phyloP scores from a whole-genome alignment of 2,329 filamentous ascomycete species.

The Graphiopsis chlorocephala region DNA sequence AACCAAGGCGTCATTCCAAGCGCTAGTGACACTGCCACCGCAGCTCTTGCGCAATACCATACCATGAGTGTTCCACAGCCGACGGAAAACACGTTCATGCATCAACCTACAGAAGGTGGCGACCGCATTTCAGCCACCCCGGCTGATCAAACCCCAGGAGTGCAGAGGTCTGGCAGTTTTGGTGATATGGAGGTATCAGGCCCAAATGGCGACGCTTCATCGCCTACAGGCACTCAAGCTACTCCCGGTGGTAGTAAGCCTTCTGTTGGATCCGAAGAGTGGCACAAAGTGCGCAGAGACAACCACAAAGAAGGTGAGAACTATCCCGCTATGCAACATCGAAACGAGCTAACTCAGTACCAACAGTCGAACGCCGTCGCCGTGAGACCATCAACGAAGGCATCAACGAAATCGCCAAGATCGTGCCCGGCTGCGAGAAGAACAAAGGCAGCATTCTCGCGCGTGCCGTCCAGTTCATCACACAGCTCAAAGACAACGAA shows the following conservation, averaged over 20 bases:
- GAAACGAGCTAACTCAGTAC: constrained; percentile 14
- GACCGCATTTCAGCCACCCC: constrained; percentile 20
- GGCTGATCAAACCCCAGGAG: constrained; percentile 17
- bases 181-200: constrained; percentile 6
- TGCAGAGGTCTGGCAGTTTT: constrained; percentile 22
- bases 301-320: constrained; percentile 94
- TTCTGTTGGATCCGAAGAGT: constrained; percentile 91
- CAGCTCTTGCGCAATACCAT: constrained; percentile 50
- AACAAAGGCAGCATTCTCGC: constrained; percentile 97
- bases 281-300: constrained; percentile 95
- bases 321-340: not conserved
- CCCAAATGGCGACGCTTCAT: constrained; percentile 19
- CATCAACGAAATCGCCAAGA: constrained; percentile 96
- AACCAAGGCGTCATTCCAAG: constrained; percentile 36
- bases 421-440: constrained; percentile 96
- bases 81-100: constrained; percentile 50
- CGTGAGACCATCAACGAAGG: constrained; percentile 98
- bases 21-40: constrained; percentile 59
- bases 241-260: constrained; percentile 59
- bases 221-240: constrained; percentile 43
- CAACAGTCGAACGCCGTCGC: constrained; percentile 83
- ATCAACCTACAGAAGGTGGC: constrained; percentile 21
- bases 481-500: constrained; percentile 90
- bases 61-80: constrained; percentile 57
- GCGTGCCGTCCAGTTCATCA: constrained; percentile 90